phyloP scores from a whole-genome alignment of 306 rosid species.

The Quercus glauca region DNA sequence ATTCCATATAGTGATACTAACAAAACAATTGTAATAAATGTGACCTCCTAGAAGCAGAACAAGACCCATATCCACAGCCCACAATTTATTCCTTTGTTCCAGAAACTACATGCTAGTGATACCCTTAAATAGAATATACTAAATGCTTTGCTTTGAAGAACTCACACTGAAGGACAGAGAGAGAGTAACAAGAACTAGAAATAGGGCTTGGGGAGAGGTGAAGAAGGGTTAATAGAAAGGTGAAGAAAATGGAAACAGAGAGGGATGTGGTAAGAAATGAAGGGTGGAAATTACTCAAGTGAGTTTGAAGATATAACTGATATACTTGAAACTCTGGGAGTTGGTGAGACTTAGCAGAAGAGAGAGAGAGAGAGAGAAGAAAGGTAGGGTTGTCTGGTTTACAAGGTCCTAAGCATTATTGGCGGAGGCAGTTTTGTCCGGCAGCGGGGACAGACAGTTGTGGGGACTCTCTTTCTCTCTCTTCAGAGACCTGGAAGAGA shows the following conservation, averaged over 20 bases:
- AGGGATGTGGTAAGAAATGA: slow-evolving; percentile 56
- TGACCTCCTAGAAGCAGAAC: slow-evolving; percentile 43
- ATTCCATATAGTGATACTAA: slow-evolving; percentile 60
- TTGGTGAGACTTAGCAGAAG: slow-evolving; percentile 23
- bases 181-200: slow-evolving; percentile 15
- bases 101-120: slow-evolving; percentile 29
- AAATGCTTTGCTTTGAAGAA: slow-evolving; percentile 48
- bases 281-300: slow-evolving; percentile 49
- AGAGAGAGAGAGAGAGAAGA: slow-evolving; percentile 13
- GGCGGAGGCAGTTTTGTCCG: slow-evolving; percentile 89
- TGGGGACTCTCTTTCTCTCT: slow-evolving; percentile 48
- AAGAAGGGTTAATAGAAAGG: slow-evolving; percentile 11
- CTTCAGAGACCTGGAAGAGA: not conserved
- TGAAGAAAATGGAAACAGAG: slow-evolving; percentile 13
- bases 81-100: slow-evolving; percentile 48
- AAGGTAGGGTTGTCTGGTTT: slow-evolving; percentile 55
- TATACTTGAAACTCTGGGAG: slow-evolving; percentile 36
- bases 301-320: slow-evolving; percentile 30
- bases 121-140: slow-evolving; percentile 45
- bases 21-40: slow-evolving; percentile 71
- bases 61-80: slow-evolving; percentile 46
- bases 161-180: slow-evolving; percentile 13
- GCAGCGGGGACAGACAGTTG: slow-evolving; percentile 74
- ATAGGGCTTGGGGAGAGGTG: not conserved
- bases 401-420: slow-evolving; percentile 88